phyloP scores from a whole-genome alignment of 805 yeast genomes.

The Ogataea sp. region DNA sequence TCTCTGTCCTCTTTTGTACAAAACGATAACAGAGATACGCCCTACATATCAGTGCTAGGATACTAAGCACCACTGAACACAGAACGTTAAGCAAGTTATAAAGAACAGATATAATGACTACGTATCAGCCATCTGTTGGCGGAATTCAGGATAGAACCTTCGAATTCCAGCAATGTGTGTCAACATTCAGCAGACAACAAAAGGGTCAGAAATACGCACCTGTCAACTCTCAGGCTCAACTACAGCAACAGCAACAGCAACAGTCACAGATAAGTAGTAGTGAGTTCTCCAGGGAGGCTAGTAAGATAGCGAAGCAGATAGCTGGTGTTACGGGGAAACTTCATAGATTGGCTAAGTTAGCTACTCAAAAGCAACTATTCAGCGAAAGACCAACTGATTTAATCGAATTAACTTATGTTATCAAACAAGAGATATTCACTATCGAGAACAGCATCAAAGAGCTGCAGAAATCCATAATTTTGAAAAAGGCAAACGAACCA shows the following conservation, averaged over 20 bases:
- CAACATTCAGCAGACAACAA: constrained; percentile 55
- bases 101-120: no score
- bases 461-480: constrained; percentile 43
- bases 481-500: constrained; percentile 36
- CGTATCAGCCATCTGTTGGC: neutral
- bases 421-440: constrained; percentile 78
- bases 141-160: constrained; percentile 73
- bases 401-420: constrained; percentile 81
- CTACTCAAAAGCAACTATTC: constrained; percentile 83
- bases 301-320: constrained; percentile 80
- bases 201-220: constrained; percentile 16
- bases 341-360: constrained; percentile 68
- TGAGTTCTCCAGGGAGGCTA: constrained; percentile 65
- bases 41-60: no score
- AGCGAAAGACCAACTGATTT: constrained; percentile 94
- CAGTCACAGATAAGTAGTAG: constrained; percentile 30
- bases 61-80: no score
- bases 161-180: constrained; percentile 89
- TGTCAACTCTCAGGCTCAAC: constrained; percentile 16
- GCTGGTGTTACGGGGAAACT: constrained; percentile 77
- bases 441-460: constrained; percentile 65
- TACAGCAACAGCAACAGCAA: constrained; percentile 14
- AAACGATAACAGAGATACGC: no score
- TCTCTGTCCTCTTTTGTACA: no score
- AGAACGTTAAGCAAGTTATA: no score